Percentiles rank a stretch among this genome's conserved stretches.
Evolutionary conservation across 495 filamentous ascomycete genomes (phyloP).

Genomic region (Xylaria flabelliformis): DNA sequence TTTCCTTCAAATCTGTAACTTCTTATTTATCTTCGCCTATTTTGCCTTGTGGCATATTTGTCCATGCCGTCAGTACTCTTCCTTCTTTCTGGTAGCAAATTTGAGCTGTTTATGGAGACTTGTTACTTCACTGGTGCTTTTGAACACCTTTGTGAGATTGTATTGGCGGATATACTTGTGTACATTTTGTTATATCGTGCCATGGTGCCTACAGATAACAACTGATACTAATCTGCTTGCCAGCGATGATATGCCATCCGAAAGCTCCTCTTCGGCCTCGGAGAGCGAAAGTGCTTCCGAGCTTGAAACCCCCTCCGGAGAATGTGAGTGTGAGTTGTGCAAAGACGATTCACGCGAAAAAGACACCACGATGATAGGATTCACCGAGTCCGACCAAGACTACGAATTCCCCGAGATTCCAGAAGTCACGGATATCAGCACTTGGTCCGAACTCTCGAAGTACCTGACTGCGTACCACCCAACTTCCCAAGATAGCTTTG

Average conservation of each 20-base stretch:
- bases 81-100: neutral
- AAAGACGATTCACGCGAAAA: too few relatives aligned
- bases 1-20: neutral
- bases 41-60: neutral
- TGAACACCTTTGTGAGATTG: too few relatives aligned
- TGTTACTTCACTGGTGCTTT: too few relatives aligned
- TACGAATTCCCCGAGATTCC: neutral
- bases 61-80: neutral
- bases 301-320: neutral
- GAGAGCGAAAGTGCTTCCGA: neutral
- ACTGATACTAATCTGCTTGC: neutral
- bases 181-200: neutral
- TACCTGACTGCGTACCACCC: conserved; percentile 3
- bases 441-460: neutral
- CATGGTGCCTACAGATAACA: neutral
- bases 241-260: neutral
- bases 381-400: too few relatives aligned
- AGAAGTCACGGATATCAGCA: neutral
- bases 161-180: neutral
- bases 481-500: neutral
- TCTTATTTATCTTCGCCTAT: neutral
- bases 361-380: too few relatives aligned
- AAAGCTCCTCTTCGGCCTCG: neutral
- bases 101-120: too few relatives aligned
- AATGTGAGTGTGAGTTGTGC: neutral